Base-by-base conservation (phyloP, 495 filamentous ascomycete genomes). In the Echria macrotheca region DNA sequence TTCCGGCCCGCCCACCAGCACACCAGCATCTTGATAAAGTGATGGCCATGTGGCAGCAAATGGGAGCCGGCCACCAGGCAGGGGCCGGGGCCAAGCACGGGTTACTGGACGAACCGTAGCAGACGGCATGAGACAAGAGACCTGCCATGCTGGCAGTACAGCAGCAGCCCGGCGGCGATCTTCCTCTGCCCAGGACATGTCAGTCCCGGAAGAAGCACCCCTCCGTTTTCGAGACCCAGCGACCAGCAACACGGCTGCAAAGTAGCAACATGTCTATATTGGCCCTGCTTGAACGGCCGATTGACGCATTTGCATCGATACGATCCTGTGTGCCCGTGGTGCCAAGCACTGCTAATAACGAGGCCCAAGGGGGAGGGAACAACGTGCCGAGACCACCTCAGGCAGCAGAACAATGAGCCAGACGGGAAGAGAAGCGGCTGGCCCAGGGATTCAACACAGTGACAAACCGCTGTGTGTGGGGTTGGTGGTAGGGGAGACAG, bases 131-230 rank as follows among this genome's bases (percentile, higher is more conserved):
- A 57, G 4, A 14, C 42, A 32, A 47, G 50, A 57, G 44, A 55
- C 50, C 42, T 56, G 52, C 59, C 53, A 62, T 45, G 42, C 52
- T 51, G 47, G 48, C 47, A 60, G 49, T 39, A 49, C 37, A 53
- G 49, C 54, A 50, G n/a, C n/a, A n/a, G n/a, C 52, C 31, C 54
- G 49, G 21, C 44, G 54, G 22, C 52, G 54, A 60, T 60, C 58
- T 44, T 44, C 45, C 21, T 14, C n/a, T 21, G 50, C 43, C 44
- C 4, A 28, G n/a, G 28, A 29, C 32, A 38, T n/a, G 47, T 21
- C 21, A 26, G 22, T 38, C 45, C 45, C 52, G 24, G 38, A 41
- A 46, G 49, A 42, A 39, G 36, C 35, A 38, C 14, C 18, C 7
- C n/a, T 31, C 45, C 45, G 18, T 28, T 19, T 15, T n/a, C 21